Evolutionary conservation across 106 monocot genomes (phyloP), one percentile per base, ranked within the genome.

Genomic region (Allium cepa): DNA sequence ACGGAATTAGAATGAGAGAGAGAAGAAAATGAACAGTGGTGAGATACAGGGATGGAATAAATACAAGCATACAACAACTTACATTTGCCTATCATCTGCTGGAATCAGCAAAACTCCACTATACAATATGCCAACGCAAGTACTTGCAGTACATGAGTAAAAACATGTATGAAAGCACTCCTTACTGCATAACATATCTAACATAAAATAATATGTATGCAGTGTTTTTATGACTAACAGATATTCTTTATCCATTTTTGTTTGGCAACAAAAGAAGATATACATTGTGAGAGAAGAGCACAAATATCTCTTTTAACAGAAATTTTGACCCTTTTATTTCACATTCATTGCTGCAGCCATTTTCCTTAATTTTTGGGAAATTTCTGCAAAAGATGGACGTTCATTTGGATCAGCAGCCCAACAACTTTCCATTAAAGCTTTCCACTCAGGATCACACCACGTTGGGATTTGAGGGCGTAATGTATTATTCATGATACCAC

Each of bases 381-480:
- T 84, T 55, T 89, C 92, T 36, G 87, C 71, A 68, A 97, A 97
- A 16, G 97, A 89, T 12, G 97, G 92, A 12, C 97, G 74, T 53
- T 72, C 74, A 0, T 62, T 60, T 10, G 92, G 97, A 80, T 97
- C 89, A 53, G 82, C 59, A 18, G 88, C 62, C 97, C 97, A 97
- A 65, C 92, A 97, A 69, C 77, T 89, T 71, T 92, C 86, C 97
- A 97, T 97, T 70, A 97, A 62, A n/a, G 80, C 62, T 77, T 80
- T 88, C 97, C 97, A 97, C 68, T 89, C 97, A 68, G 97, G 97
- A 73, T 97, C 97, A 62, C 97, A 97, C 92, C 92, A 97, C 50
- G 74, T 72, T 8, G 97, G 97, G 46, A 92, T 79, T 64, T 89
- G 71, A 68, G 97, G 97, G 17, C 97, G 92, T 17, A 97, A 79